These are phyloP conservation scores for Helicocarpus griseus DNA, from an alignment of 2,329 filamentous ascomycete species.

Conservation along the genomic window DNA sequence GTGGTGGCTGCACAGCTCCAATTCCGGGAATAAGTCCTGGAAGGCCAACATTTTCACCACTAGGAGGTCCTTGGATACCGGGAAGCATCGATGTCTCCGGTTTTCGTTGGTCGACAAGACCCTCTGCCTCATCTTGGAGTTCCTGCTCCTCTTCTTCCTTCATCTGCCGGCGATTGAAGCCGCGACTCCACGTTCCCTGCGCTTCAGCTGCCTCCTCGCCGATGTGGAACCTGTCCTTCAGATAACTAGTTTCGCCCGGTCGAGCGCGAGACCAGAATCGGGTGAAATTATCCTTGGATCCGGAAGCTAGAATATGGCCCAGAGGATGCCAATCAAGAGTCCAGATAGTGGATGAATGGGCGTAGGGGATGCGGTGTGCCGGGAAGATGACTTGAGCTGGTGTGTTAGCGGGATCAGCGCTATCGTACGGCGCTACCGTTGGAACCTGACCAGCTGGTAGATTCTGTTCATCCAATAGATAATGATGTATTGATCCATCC, in stretches of 20 bases:
- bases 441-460: conserved; percentile 62
- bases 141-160: conserved; percentile 93
- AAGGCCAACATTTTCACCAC: conserved; percentile 36
- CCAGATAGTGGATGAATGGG: conserved; percentile 94
- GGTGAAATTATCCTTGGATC: conserved; percentile 92
- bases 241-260: conserved; percentile 74
- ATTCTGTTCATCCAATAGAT: conserved; percentile 91
- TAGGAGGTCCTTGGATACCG: conserved; percentile 47
- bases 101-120: conserved; percentile 83
- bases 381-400: conserved; percentile 87
- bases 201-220: conserved; percentile 88
- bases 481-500: conserved; percentile 84
- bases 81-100: conserved; percentile 47
- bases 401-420: conserved; percentile 65
- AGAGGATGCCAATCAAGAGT: conserved; percentile 96
- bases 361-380: conserved; percentile 74
- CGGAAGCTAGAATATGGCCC: conserved; percentile 88
- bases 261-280: conserved; percentile 91
- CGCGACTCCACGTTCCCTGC: conserved; percentile 85
- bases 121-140: conserved; percentile 84
- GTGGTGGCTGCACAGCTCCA: conserved; percentile 33
- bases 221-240: conserved; percentile 90
- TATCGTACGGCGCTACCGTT: conserved; percentile 75
- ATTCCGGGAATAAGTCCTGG: conserved; percentile 37
- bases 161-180: conserved; percentile 65